These are phyloP conservation scores for Casuarina glauca DNA, from an alignment of 306 rosid species.

Conservation along the genomic window DNA sequence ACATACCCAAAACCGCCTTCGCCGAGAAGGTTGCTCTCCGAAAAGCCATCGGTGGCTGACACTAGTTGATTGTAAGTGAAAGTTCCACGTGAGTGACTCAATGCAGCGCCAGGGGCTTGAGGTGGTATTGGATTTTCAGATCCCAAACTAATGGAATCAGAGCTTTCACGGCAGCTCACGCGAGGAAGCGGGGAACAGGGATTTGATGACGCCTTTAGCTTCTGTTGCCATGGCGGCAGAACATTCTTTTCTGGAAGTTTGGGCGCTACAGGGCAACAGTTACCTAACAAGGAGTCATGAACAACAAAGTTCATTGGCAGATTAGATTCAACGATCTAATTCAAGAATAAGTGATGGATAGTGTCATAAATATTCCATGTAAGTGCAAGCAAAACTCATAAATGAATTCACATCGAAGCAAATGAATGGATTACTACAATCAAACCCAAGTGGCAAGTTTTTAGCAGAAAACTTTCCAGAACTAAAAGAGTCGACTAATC, in stretches of 20 bases:
- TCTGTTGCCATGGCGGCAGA: conserved; percentile 27
- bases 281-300: conserved; percentile 15
- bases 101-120: conserved; percentile 24
- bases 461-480: not conserved
- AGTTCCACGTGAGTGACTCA: conserved; percentile 24
- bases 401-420: not conserved
- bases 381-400: not conserved
- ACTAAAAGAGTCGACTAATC: not conserved
- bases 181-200: conserved; percentile 25
- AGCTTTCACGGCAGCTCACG: conserved; percentile 1
- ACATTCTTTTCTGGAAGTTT: conserved; percentile 8
- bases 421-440: not conserved
- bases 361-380: not conserved
- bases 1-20: conserved; percentile 63
- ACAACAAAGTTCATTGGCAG: not conserved
- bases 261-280: conserved; percentile 1
- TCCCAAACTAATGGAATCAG: conserved; percentile 17
- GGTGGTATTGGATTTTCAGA: conserved; percentile 19
- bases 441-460: not conserved
- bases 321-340: not conserved
- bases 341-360: not conserved
- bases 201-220: conserved; percentile 32
- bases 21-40: conserved; percentile 50
- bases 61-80: conserved; percentile 44
- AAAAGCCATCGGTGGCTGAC: conserved; percentile 48